Evolutionary conservation across 306 rosid species (phyloP).

Genomic region (Casuarina glauca): DNA sequence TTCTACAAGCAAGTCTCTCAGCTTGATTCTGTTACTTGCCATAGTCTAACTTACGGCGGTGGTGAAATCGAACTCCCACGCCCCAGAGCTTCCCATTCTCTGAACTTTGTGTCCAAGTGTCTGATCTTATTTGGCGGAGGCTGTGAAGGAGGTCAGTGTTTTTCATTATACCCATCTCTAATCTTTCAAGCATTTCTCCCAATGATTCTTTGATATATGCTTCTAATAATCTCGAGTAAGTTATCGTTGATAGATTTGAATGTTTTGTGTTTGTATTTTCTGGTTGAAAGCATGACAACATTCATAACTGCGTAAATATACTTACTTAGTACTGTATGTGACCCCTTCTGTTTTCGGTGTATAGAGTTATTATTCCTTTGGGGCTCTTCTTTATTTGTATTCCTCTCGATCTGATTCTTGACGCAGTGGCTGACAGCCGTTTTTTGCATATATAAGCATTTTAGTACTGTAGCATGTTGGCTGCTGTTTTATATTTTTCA

Average conservation of each 20-base stretch:
- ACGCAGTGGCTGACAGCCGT: not conserved
- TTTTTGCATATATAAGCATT: not conserved
- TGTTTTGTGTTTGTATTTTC: not conserved
- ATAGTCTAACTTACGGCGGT: slow-evolving; percentile 43
- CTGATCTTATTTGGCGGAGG: slow-evolving; percentile 90
- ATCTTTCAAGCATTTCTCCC: not conserved
- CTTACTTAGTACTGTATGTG: not conserved
- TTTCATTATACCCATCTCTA: not conserved
- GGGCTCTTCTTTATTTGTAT: not conserved
- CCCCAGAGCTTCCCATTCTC: slow-evolving; percentile 95
- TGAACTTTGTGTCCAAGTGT: slow-evolving; percentile 79
- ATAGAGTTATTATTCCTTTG: not conserved
- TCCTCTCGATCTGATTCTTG: not conserved
- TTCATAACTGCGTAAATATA: not conserved
- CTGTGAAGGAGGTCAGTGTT: slow-evolving; percentile 82
- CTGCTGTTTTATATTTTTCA: not conserved
- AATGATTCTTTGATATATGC: not conserved
- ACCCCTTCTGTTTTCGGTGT: not conserved
- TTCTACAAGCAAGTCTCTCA: slow-evolving; percentile 62
- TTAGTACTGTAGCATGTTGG: not conserved
- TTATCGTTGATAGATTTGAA: not conserved
- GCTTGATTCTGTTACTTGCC: slow-evolving; percentile 57
- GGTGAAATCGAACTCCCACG: slow-evolving; percentile 50
- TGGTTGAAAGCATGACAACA: not conserved
- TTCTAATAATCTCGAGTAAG: not conserved